A percentile compares a stretch with the other conserved stretches of the same genome.
These are phyloP conservation scores for Antarctomyces pellizariae DNA, from an alignment of 495 filamentous ascomycete species.

Conservation along the genomic window DNA sequence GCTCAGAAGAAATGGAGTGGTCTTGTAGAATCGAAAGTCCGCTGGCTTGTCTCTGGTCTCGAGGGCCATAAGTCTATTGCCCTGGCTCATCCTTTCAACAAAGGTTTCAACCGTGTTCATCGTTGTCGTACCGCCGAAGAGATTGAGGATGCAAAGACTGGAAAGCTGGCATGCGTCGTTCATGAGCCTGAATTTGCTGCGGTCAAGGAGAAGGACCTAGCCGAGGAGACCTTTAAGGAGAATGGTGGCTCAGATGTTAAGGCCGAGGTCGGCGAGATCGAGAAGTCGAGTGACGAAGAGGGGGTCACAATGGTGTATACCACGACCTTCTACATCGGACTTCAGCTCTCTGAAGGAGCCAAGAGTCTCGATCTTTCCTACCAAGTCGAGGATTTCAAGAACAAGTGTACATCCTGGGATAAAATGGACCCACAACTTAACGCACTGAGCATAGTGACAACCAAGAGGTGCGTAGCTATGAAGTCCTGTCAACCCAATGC, in stretches of 20 bases:
- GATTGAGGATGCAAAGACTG: slow-evolving; percentile 41
- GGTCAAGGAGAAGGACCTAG: slow-evolving; percentile 25
- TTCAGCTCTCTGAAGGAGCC: slow-evolving; percentile 39
- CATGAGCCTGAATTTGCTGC: slow-evolving; percentile 18
- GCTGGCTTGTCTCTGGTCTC: slow-evolving; percentile 56
- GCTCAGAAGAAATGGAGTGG: slow-evolving; percentile 74
- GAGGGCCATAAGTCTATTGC: slow-evolving; percentile 52
- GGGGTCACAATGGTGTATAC: slow-evolving; percentile 38
- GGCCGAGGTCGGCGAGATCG: slow-evolving; percentile 18
- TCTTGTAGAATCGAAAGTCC: slow-evolving; percentile 77
- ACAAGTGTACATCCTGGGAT: slow-evolving; percentile 38
- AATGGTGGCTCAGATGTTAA: slow-evolving; percentile 13
- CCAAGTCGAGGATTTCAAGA: slow-evolving; percentile 53
- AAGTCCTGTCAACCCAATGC: background rate
- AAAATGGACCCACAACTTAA: slow-evolving; percentile 39
- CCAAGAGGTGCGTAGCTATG: slow-evolving; percentile 39
- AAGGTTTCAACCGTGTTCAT: slow-evolving; percentile 69
- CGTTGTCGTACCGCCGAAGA: slow-evolving; percentile 47
- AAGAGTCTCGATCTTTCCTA: slow-evolving; percentile 43
- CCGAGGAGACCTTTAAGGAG: slow-evolving; percentile 31
- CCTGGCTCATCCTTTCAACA: slow-evolving; percentile 78
- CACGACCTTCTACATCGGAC: slow-evolving; percentile 70
- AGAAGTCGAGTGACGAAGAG: slow-evolving; percentile 14
- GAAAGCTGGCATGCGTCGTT: slow-evolving; percentile 43
- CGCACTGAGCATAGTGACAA: slow-evolving; percentile 46